A percentile compares a stretch with the other conserved stretches of the same genome.
phyloP scores from a whole-genome alignment of 495 filamentous ascomycete genomes.

The Xylaria cubensis region DNA sequence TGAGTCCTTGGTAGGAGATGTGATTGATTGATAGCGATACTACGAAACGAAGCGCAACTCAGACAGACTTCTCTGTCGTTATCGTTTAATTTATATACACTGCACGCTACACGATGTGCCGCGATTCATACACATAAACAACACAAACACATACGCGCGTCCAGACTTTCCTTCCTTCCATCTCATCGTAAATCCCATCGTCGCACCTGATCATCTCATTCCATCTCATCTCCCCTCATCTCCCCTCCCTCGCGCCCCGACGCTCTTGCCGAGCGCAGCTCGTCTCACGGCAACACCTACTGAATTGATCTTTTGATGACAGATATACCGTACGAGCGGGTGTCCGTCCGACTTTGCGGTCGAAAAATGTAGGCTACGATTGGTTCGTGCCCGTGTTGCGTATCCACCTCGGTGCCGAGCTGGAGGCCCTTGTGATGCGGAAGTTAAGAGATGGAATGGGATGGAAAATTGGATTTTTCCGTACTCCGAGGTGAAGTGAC shows the following conservation, averaged over 20 bases:
- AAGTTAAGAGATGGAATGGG: too few relatives aligned
- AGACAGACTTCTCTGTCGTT: background rate
- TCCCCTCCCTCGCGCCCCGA: background rate
- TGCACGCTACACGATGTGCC: too few relatives aligned
- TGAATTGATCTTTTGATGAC: background rate
- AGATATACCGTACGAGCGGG: background rate
- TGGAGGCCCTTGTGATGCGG: too few relatives aligned
- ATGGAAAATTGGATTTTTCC: too few relatives aligned
- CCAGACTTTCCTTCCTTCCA: background rate
- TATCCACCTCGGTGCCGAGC: constrained; percentile 11
- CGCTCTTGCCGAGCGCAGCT: background rate
- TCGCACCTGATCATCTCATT: too few relatives aligned
- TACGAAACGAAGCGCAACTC: background rate
- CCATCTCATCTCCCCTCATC: too few relatives aligned
- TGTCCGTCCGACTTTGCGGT: constrained; percentile 5
- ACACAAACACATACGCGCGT: background rate
- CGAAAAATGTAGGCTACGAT: background rate
- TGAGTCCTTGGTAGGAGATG: background rate
- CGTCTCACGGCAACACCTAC: background rate
- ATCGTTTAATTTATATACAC: background rate
- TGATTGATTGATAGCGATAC: background rate
- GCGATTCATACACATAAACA: background rate
- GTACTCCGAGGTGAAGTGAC: too few relatives aligned
- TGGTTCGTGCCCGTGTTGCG: background rate
- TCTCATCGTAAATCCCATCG: too few relatives aligned